These are phyloP conservation scores for Paraphoma chrysanthemicola DNA, from an alignment of 2,329 filamentous ascomycete genomes.

Conservation along the genomic window DNA sequence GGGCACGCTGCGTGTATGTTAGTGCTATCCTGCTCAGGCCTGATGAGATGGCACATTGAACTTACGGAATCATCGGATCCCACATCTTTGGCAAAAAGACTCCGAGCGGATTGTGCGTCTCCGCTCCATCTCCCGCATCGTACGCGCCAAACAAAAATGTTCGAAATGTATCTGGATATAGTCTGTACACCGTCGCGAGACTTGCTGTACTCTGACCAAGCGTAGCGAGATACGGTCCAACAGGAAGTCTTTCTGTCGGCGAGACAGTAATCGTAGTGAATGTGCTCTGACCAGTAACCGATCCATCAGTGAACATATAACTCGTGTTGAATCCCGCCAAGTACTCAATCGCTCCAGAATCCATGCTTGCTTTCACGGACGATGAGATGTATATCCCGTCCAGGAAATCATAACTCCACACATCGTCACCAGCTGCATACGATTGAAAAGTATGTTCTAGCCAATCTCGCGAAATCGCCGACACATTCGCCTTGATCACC, in stretches of 20 bases:
- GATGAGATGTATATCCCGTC: constrained; percentile 41
- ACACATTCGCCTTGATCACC: constrained; percentile 38
- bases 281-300: constrained; percentile 10
- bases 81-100: constrained; percentile 34
- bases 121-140: constrained; percentile 28
- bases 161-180: constrained; percentile 39
- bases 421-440: constrained; percentile 46
- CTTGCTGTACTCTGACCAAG: constrained; percentile 16
- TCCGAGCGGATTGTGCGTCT: constrained; percentile 29
- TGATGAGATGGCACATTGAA: not conserved
- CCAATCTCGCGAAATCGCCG: constrained; percentile 31
- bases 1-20: constrained; percentile 33
- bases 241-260: constrained; percentile 18
- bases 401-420: constrained; percentile 47
- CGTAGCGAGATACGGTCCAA: constrained; percentile 38
- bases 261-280: constrained; percentile 2
- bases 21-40: too few species aligned
- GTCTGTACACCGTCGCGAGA: constrained; percentile 35
- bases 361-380: constrained; percentile 22
- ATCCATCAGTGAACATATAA: constrained; percentile 20
- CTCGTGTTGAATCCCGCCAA: constrained; percentile 21
- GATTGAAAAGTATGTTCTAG: constrained; percentile 33
- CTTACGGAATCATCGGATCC: constrained; percentile 39
- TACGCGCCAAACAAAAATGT: constrained; percentile 43
- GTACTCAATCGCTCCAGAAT: constrained; percentile 27